Base-by-base conservation (phyloP, 2,329 filamentous ascomycete genomes). In the Chaetomiaceae sp. region DNA sequence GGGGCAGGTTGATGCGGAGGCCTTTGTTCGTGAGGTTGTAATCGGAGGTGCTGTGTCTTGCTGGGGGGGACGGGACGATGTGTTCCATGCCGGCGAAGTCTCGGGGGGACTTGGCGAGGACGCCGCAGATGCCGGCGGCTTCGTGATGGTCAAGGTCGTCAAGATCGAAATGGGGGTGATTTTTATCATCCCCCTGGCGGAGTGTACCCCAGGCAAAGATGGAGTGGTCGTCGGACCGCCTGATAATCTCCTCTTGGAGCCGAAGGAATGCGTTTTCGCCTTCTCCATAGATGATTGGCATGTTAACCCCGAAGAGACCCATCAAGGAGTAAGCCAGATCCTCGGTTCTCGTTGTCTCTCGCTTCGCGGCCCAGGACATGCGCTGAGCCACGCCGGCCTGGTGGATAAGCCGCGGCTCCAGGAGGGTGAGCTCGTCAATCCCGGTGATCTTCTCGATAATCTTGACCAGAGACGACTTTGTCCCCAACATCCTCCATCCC, bases 271-370 rank as follows among this genome's bases (percentile, higher is more conserved):
- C 65, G 0, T 61, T 62, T 0, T 16, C 5, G 0, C 67, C 66
- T 40, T 71, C 66, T 0, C 72, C 73, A 44, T 75, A 76, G 0
- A 74, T 44, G 4, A 74, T 55, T 0, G 72, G 66, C 67, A 76
- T 73, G 33, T 70, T 66, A 20, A 76, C 63, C 1, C 62, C 62
- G 23, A 76, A 75, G 0, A 75, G 63, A 0, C 73, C 73, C 3
- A 76, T 53, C 0, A 76, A 58, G 9, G 65, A 73, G 35, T 75
- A 76, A 0, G 71, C 70, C n/a, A 63, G 63, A 34, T 75, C 73
- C 41, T 75, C 72, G 0, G 48, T 4, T 3, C 65, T 50, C 0
- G 60, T 64, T 0, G 71, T 72, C 4, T 59, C 48, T 16, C 64
- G 63, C 14, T 50, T 52, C 9, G 66, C 66, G 27, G 63, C 70